These are phyloP conservation scores for Fusarium cicatricum DNA, from an alignment of 2,329 filamentous ascomycete species.

Conservation along the genomic window DNA sequence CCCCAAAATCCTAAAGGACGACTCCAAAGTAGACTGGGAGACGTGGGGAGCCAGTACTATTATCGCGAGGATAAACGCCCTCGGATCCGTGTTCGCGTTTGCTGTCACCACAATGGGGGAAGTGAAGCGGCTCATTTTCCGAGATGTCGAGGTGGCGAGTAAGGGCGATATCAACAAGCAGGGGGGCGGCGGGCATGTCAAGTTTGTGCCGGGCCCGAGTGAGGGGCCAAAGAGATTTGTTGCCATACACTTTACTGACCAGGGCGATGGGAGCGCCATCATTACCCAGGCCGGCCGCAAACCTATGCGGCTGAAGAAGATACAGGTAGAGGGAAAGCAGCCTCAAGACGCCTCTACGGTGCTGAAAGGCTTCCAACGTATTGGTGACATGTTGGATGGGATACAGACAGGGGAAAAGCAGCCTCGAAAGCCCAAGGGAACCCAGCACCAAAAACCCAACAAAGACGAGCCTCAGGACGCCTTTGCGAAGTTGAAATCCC, in stretches of 20 bases:
- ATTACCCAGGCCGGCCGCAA: slow-evolving; percentile 33
- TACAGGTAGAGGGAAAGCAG: slow-evolving; percentile 47
- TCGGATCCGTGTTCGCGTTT: slow-evolving; percentile 73
- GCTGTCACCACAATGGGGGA: slow-evolving; percentile 39
- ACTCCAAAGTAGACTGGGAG: slow-evolving; percentile 69
- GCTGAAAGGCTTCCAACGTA: slow-evolving; percentile 29
- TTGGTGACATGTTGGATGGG: too few relatives aligned
- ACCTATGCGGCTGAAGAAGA: slow-evolving; percentile 40
- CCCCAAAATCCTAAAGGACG: slow-evolving; percentile 73
- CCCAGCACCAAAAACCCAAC: too few relatives aligned
- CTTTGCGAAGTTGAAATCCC: too few relatives aligned
- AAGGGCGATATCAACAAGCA: not conserved
- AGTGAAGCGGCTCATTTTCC: slow-evolving; percentile 51
- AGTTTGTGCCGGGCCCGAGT: slow-evolving; percentile 23
- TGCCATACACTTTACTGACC: not conserved
- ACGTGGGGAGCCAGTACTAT: slow-evolving; percentile 63
- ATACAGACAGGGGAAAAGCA: too few relatives aligned
- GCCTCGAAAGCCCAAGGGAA: too few relatives aligned
- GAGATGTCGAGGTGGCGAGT: slow-evolving; percentile 42
- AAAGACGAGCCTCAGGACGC: too few relatives aligned
- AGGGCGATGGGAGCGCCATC: slow-evolving; percentile 33
- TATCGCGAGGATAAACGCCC: slow-evolving; percentile 61
- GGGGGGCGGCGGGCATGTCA: slow-evolving; percentile 11
- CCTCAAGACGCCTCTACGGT: slow-evolving; percentile 39
- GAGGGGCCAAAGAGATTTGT: not conserved